Evolutionary conservation across 73 alveolate genomes (phyloP).

Genomic region (Tetrahymena elliotti): DNA sequence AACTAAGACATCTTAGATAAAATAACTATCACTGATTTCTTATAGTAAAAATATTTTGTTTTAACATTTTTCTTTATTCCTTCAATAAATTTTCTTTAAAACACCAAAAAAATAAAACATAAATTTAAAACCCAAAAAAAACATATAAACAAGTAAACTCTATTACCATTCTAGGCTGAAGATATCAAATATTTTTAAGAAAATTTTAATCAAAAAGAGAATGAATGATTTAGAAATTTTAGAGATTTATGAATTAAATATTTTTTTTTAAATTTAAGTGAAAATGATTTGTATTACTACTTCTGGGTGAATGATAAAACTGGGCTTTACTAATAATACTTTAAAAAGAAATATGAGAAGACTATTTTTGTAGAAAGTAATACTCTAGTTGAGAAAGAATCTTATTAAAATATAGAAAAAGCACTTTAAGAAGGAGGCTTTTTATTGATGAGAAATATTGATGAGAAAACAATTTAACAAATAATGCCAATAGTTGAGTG

Average conservation of each 20-base stretch:
- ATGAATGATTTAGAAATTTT: too few species aligned
- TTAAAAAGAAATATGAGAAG: neutral
- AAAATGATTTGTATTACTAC: neutral
- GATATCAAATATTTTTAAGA: too few species aligned
- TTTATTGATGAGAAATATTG: neutral
- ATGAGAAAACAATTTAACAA: neutral
- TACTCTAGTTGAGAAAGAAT: neutral
- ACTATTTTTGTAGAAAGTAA: neutral
- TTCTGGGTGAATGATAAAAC: neutral
- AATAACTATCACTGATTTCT: neutral
- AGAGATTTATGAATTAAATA: neutral
- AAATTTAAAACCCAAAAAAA: too few species aligned
- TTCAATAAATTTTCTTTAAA: too few species aligned
- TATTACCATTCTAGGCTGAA: too few species aligned
- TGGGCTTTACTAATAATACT: neutral
- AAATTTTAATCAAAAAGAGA: too few species aligned
- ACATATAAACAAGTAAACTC: too few species aligned
- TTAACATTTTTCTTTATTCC: too few species aligned
- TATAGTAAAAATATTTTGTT: neutral
- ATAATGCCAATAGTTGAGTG: neutral
- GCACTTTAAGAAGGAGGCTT: neutral
- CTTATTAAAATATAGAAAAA: neutral
- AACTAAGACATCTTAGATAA: neutral
- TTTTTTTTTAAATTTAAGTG: neutral
- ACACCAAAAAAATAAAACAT: neutral